phyloP scores from a whole-genome alignment of 129 eudicot species.

The Arctium minus region DNA sequence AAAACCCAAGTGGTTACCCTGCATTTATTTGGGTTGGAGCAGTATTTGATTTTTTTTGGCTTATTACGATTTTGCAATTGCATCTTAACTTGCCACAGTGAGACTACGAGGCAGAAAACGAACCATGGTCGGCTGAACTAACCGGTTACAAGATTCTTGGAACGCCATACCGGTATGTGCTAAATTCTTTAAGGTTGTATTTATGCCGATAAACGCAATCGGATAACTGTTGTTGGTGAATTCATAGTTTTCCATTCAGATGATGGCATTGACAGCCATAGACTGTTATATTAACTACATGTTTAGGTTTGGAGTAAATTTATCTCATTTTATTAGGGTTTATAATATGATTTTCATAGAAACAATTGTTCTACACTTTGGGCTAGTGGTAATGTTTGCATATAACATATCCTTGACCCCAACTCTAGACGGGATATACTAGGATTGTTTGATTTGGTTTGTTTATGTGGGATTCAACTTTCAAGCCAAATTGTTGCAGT shows the following conservation, averaged over 20 bases:
- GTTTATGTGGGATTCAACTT: too few relatives aligned
- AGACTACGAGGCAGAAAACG: slow-evolving; percentile 90
- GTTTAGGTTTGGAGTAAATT: background rate
- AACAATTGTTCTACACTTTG: background rate
- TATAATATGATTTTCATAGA: too few relatives aligned
- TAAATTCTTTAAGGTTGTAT: slow-evolving; percentile 8
- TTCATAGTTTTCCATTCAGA: background rate
- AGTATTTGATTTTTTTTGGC: background rate
- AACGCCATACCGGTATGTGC: slow-evolving; percentile 4
- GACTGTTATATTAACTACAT: slow-evolving; percentile 3
- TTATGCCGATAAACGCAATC: background rate
- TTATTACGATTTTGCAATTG: background rate
- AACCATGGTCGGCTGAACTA: slow-evolving; percentile 80
- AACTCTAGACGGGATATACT: background rate
- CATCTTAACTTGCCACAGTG: slow-evolving; percentile 43
- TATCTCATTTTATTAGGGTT: background rate
- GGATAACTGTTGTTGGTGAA: background rate
- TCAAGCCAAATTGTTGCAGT: too few relatives aligned
- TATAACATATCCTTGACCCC: background rate
- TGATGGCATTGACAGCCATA: background rate
- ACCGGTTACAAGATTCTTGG: background rate
- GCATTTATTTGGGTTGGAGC: slow-evolving; percentile 3
- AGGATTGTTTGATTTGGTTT: background rate
- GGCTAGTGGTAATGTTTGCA: background rate
- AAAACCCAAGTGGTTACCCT: background rate